Percentiles rank a stretch among this genome's conserved stretches.
These are phyloP conservation scores for Pyracantha coccinea DNA, from an alignment of 331 rosid genomes.

Conservation along the genomic window DNA sequence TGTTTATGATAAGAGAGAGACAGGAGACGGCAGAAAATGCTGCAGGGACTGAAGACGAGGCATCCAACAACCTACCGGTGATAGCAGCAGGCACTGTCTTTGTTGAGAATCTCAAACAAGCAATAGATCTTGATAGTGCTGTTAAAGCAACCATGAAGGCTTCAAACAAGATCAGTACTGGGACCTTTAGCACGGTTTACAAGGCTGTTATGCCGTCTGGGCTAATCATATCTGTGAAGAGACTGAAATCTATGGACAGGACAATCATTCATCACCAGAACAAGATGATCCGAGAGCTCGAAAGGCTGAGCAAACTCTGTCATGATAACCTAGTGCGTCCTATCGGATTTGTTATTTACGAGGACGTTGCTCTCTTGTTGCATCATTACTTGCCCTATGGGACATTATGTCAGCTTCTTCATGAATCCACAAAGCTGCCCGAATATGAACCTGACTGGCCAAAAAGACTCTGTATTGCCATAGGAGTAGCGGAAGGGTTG, in stretches of 20 bases:
- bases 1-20: constrained; percentile 85
- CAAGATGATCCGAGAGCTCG: constrained; percentile 98
- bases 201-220: constrained; percentile 98
- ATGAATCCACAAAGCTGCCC: constrained; percentile 59
- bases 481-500: constrained; percentile 92
- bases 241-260: constrained; percentile 90
- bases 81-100: constrained; percentile 80
- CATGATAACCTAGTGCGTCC: constrained; percentile 87
- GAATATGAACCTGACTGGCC: constrained; percentile 96
- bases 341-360: constrained; percentile 87
- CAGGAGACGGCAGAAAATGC: constrained; percentile 79
- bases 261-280: constrained; percentile 91
- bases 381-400: constrained; percentile 80
- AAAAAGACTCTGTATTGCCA: constrained; percentile 68
- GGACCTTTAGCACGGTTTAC: constrained; percentile 93
- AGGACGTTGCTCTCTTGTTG: constrained; percentile 91
- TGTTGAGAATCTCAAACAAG: constrained; percentile 82
- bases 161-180: constrained; percentile 74
- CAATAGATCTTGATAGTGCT: constrained; percentile 83
- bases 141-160: constrained; percentile 89
- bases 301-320: constrained; percentile 80
- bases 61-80: constrained; percentile 36
- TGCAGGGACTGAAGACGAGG: constrained; percentile 58
- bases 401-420: constrained; percentile 87
- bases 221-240: constrained; percentile 71